Percentiles rank a stretch among this genome's conserved stretches.
phyloP scores from a whole-genome alignment of 768 basidiomycete genomes.

The Hortiboletus campestris region DNA sequence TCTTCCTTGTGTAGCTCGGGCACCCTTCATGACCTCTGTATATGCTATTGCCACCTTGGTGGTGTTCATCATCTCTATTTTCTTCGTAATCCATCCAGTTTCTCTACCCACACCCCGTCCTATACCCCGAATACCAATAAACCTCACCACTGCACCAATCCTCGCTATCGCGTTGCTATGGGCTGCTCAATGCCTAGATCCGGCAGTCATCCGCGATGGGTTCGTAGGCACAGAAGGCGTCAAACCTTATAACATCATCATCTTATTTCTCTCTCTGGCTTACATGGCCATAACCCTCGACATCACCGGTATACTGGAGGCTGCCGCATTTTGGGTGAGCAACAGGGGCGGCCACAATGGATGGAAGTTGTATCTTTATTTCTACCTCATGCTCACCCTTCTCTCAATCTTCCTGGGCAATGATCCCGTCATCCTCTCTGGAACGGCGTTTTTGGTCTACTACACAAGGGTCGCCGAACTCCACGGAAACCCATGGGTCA shows the following conservation, averaged over 20 bases:
- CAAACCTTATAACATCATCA: slow-evolving; percentile 89
- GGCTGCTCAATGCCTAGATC: slow-evolving; percentile 51
- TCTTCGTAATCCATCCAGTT: slow-evolving; percentile 48
- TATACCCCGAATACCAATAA: slow-evolving; percentile 36
- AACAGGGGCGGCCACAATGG: slow-evolving; percentile 74
- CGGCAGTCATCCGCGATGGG: slow-evolving; percentile 59
- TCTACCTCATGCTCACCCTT: slow-evolving; percentile 79
- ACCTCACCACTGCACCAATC: slow-evolving; percentile 54
- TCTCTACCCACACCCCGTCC: slow-evolving; percentile 39
- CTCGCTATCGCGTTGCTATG: slow-evolving; percentile 51
- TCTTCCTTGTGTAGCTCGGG: background rate
- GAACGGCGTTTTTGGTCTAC: slow-evolving; percentile 87
- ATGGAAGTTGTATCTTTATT: slow-evolving; percentile 67
- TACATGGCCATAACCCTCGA: slow-evolving; percentile 94
- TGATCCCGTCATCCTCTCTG: slow-evolving; percentile 90
- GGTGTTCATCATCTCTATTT: slow-evolving; percentile 51
- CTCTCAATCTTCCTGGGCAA: slow-evolving; percentile 83
- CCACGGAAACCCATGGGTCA: slow-evolving; percentile 64
- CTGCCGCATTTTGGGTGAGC: slow-evolving; percentile 87
- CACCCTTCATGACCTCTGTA: slow-evolving; percentile 40
- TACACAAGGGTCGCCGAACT: slow-evolving; percentile 63
- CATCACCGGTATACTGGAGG: slow-evolving; percentile 80
- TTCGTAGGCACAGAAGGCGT: slow-evolving; percentile 79
- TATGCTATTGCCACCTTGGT: slow-evolving; percentile 50
- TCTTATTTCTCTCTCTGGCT: slow-evolving; percentile 86